phyloP scores from a whole-genome alignment of 768 basidiomycete species.

The Agrocybe pediades region DNA sequence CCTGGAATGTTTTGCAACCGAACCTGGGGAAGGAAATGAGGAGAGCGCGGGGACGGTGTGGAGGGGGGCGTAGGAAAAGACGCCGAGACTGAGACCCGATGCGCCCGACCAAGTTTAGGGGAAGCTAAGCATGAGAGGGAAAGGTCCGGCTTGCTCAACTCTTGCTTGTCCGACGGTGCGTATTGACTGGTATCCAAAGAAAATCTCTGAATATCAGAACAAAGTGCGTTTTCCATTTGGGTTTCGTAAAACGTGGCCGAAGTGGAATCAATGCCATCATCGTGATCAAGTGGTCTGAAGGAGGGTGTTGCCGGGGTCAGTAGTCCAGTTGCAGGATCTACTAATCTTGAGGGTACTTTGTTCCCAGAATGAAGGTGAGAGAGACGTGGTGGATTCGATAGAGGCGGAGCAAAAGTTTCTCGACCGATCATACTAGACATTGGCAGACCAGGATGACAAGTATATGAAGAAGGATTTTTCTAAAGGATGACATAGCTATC shows the following conservation, averaged over 20 bases:
- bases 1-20: not conserved
- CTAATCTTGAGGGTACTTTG: not conserved
- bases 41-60: not conserved
- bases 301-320: constrained; percentile 3
- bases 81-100: too few species aligned
- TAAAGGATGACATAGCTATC: not conserved
- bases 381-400: not conserved
- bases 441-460: too few species aligned
- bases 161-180: too few species aligned
- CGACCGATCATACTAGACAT: not conserved
- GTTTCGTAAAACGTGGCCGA: not conserved
- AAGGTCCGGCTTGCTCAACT: too few species aligned
- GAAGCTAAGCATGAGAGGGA: too few species aligned
- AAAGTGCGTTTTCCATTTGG: too few species aligned
- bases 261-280: not conserved
- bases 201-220: not conserved
- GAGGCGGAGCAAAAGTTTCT: not conserved
- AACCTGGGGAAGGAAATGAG: not conserved
- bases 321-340: not conserved
- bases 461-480: not conserved
- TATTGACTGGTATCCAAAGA: not conserved
- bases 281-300: not conserved
- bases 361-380: not conserved
- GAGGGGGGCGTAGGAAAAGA: not conserved
- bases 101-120: too few species aligned